Percentiles rank a stretch among this genome's conserved stretches.
phyloP scores from a whole-genome alignment of 176 grass and related monocot genomes.

The Phoenix roebelenii region DNA sequence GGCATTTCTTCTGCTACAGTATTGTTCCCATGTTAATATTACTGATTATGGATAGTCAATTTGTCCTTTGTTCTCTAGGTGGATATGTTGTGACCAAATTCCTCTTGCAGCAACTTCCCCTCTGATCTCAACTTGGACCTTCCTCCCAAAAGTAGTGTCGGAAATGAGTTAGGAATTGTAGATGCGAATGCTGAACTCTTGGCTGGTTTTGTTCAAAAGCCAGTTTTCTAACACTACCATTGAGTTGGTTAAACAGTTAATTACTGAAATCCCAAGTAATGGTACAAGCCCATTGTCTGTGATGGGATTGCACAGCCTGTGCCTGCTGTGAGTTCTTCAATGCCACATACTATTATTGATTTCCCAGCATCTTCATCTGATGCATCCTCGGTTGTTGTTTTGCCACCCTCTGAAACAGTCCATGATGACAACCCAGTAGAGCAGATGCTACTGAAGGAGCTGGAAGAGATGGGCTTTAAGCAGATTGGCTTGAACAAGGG shows the following conservation, averaged over 20 bases:
- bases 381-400: neutral
- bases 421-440: constrained; percentile 21
- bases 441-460: constrained; percentile 42
- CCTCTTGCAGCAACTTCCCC: constrained; percentile 17
- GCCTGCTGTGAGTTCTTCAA: constrained; percentile 10
- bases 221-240: neutral
- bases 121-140: constrained; percentile 35
- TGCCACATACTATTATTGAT: constrained; percentile 12
- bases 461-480: constrained; percentile 58
- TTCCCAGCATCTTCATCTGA: neutral
- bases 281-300: neutral
- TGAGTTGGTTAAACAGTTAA: neutral
- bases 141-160: constrained; percentile 17
- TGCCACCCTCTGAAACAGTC: constrained; percentile 3
- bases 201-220: neutral
- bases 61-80: neutral
- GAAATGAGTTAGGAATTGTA: constrained; percentile 13
- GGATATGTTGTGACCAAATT: constrained; percentile 30
- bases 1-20: constrained; percentile 21
- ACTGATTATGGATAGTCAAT: too few relatives aligned
- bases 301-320: neutral
- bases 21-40: neutral
- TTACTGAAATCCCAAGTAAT: neutral
- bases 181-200: constrained; percentile 28
- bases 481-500: constrained; percentile 64